Evolutionary conservation across 2,329 filamentous ascomycete genomes (phyloP), one percentile per base, ranked within the genome.

Genomic region (Talaromyces sp.): DNA sequence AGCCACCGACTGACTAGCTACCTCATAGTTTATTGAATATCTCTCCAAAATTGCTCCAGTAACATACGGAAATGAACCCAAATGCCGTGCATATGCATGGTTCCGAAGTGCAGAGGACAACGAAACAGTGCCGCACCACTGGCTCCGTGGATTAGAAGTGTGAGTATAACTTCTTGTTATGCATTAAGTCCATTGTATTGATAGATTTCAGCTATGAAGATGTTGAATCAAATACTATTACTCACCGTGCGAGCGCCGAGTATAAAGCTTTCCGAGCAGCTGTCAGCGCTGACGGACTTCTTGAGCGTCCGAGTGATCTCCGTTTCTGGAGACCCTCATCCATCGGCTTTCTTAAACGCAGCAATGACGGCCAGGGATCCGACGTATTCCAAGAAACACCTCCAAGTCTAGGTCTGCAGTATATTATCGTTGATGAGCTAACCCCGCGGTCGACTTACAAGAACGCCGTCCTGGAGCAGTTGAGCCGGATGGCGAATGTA

Each of bases 31-130:
- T 28, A 27, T 51, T 28, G 44, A 51, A 51, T 51, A 51, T n/a
- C 18, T 51, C 44, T 51, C 44, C 12, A 27, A 28, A 59, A 59
- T 59, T 59, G 56, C 56, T 9, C 56, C 56, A 4, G 42, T 58
- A 42, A 52, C 56, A 50, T 33, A 51, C 23, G 44, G 18, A 34
- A 58, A 33, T 23, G 56, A 58, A 18, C 56, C 31, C 30, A 58
- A 58, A n/a, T 58, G 56, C 10, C 31, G 18, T 30, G 56, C 42
- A 33, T 58, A 58, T 52, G 56, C 56, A 14, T 58, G 56, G 56
- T 58, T 58, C 44, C 56, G 56, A 33, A 58, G 56, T 18, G 56
- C 56, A 50, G 56, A 58, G 31, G 56, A 58, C n/a, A 51, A 58
- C 27, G 56, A 58, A 10, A 51, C 28, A 14, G 56, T 58, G 18